A percentile compares a stretch with the other conserved stretches of the same genome.
Conservation (phyloP, 106 monocot species). For the Allium fistulosum region DNA sequence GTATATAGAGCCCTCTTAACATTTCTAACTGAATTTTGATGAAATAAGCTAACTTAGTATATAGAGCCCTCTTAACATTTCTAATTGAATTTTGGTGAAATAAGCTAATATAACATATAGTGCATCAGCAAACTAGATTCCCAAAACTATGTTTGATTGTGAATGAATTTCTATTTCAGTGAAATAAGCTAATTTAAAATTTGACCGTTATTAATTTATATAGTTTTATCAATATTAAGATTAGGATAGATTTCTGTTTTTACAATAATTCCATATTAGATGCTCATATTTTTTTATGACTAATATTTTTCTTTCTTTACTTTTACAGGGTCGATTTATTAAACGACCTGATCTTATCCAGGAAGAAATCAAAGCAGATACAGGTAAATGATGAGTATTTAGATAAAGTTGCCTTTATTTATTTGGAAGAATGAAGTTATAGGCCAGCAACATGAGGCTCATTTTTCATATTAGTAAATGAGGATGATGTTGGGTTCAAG, state of each 20-base stretch:
- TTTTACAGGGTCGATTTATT: conserved; percentile 50
- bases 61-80: too few relatives aligned
- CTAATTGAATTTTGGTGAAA: too few relatives aligned
- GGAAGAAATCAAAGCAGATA: conserved; percentile 31
- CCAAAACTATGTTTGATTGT: background rate
- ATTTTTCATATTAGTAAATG: too few relatives aligned
- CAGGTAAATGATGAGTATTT: too few relatives aligned
- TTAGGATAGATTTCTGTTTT: background rate
- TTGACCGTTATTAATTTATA: too few relatives aligned
- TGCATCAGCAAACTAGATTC: background rate
- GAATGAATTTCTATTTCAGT: background rate
- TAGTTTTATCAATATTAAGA: background rate
- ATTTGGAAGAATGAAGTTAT: too few relatives aligned
- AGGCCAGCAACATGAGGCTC: too few relatives aligned
- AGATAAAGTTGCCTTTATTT: too few relatives aligned
- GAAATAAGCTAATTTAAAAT: background rate
- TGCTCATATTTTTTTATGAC: background rate
- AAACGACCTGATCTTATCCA: conserved; percentile 28
- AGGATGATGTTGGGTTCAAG: too few relatives aligned
- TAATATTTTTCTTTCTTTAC: background rate
- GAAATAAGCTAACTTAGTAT: too few relatives aligned
- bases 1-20: background rate
- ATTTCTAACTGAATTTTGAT: background rate
- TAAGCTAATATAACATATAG: background rate
- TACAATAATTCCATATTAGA: background rate